Evolutionary conservation across 805 yeast species (phyloP).

Genomic region (Wickerhamomyces subpelliculosus): DNA sequence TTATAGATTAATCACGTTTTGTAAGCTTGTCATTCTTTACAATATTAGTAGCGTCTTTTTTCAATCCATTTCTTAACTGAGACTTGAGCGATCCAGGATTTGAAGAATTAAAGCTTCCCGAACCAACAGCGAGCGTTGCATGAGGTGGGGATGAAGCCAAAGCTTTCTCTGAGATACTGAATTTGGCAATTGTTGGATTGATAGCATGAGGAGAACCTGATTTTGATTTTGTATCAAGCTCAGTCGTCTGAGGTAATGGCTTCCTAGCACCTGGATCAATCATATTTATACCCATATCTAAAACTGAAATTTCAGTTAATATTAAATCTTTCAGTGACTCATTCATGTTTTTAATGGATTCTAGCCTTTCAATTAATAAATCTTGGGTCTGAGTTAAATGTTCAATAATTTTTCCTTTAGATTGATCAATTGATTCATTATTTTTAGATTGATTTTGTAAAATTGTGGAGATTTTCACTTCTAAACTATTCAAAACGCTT

Average conservation of each 20-base stretch:
- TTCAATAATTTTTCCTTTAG: neutral
- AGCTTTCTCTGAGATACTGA: neutral
- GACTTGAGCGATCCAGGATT: neutral
- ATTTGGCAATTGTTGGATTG: neutral
- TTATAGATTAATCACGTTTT: neutral
- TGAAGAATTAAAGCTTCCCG: neutral
- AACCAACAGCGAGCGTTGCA: neutral
- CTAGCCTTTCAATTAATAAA: conserved; percentile 7
- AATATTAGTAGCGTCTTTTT: neutral
- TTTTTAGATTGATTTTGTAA: neutral
- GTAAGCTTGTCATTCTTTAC: neutral
- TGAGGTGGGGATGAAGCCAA: neutral
- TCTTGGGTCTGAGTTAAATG: conserved; percentile 3
- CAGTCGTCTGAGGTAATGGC: no score
- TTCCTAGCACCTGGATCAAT: neutral
- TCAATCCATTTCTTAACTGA: neutral
- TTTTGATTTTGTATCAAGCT: no score
- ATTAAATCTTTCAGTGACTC: conserved; percentile 10
- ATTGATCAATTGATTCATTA: neutral
- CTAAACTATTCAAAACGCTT: conserved; percentile 12
- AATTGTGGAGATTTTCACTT: conserved; percentile 13
- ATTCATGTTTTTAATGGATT: conserved; percentile 5
- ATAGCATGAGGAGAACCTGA: no score
- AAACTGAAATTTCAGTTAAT: conserved; percentile 11
- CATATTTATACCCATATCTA: conserved; percentile 9